Evolutionary conservation across 371 early-diverging fungal species (phyloP).

Genomic region (Mucor velutinosus): DNA sequence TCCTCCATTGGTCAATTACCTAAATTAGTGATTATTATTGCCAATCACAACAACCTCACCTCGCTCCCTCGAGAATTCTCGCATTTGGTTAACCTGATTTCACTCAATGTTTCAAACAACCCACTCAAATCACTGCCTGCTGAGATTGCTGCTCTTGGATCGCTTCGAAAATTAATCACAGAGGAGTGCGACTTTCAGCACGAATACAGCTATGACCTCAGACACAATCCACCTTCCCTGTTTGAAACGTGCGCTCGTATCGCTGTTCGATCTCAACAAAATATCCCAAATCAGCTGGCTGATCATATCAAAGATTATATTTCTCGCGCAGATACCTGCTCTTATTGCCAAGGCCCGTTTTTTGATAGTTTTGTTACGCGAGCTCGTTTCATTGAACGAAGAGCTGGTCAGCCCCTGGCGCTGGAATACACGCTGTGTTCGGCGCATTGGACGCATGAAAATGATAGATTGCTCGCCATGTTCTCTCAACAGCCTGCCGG

Average conservation of each 20-base stretch:
- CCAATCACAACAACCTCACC: conserved; percentile 50
- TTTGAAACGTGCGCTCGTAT: conserved; percentile 76
- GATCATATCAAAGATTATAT: conserved; percentile 65
- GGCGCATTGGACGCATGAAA: conserved; percentile 34
- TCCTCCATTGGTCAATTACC: conserved; percentile 61
- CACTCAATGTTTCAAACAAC: conserved; percentile 68
- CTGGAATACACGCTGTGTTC: conserved; percentile 31
- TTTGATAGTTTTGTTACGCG: conserved; percentile 67
- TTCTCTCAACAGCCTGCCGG: conserved; percentile 13
- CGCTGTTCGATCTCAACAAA: conserved; percentile 64
- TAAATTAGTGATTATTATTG: conserved; percentile 59
- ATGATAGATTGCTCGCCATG: conserved; percentile 26
- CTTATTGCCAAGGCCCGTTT: conserved; percentile 84
- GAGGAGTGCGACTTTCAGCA: conserved; percentile 51
- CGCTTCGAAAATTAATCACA: conserved; percentile 52
- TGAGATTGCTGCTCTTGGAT: conserved; percentile 43
- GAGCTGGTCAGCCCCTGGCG: conserved; percentile 36
- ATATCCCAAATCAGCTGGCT: conserved; percentile 54
- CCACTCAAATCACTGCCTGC: conserved; percentile 40
- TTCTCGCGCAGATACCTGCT: conserved; percentile 64
- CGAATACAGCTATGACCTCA: conserved; percentile 25
- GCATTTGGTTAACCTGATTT: conserved; percentile 53
- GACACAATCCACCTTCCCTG: conserved; percentile 50
- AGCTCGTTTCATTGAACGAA: conserved; percentile 62
- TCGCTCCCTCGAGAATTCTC: conserved; percentile 51